phyloP scores from a whole-genome alignment of 805 yeast genomes.

The Ogataea trehalophila region DNA sequence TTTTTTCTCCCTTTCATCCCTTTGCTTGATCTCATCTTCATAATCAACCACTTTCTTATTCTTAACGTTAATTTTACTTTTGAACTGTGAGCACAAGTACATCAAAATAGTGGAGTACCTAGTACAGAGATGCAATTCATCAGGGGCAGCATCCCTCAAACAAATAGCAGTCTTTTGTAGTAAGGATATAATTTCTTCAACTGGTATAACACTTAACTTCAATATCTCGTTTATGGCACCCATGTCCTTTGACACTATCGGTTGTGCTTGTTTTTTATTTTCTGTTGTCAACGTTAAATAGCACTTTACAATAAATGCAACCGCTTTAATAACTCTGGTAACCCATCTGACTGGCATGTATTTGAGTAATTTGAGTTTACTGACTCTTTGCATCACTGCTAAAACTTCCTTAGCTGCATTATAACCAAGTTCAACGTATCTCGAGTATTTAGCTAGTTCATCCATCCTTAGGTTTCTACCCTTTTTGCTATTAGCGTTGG shows the following conservation, averaged over 20 bases:
- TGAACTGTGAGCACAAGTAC: constrained; percentile 74
- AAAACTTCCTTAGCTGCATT: constrained; percentile 79
- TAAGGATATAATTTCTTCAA: constrained; percentile 62
- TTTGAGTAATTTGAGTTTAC: constrained; percentile 54
- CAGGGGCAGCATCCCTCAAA: constrained; percentile 80
- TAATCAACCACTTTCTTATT: constrained; percentile 22
- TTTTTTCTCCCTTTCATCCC: constrained; percentile 10
- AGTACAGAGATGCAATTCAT: constrained; percentile 78
- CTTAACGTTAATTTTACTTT: constrained; percentile 31
- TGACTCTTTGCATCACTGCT: constrained; percentile 65
- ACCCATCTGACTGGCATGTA: constrained; percentile 94
- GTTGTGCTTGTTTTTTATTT: constrained; percentile 1
- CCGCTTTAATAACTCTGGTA: constrained; percentile 78
- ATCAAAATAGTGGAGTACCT: constrained; percentile 72
- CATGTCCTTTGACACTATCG: neutral
- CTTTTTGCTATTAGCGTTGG: constrained; percentile 12
- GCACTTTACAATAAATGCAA: constrained; percentile 86
- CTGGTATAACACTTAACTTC: constrained; percentile 58
- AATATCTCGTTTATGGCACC: constrained; percentile 28
- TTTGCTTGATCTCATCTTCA: constrained; percentile 18
- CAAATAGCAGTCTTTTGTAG: constrained; percentile 71
- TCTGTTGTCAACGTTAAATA: constrained; percentile 53
- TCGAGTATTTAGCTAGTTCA: constrained; percentile 67
- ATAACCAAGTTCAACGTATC: constrained; percentile 77
- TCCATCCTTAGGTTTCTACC: constrained; percentile 47